Evolutionary conservation across 441 rosid species (phyloP), one percentile per base, ranked within the genome.

Genomic region (Euphorbia neoarborescens): DNA sequence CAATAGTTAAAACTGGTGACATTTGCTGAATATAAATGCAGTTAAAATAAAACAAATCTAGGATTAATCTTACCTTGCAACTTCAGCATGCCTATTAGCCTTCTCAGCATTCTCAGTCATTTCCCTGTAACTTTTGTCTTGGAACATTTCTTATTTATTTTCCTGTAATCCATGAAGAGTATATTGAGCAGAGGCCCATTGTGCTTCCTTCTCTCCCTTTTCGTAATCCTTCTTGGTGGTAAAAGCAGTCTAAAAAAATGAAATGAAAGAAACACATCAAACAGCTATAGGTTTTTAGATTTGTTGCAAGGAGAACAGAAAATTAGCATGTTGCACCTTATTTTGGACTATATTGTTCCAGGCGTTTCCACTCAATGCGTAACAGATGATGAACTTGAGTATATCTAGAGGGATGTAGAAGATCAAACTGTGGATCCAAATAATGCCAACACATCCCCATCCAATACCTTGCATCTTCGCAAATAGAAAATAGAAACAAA

Each of bases 381-480:
- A 91, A 38, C 89, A 88, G 71, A 82, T 88, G 73, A 86, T 75
- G 84, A 90, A 90, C 87, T 90, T 92, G 77, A 90, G 90, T 65
- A 88, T 22, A 72, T 92, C 97, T 25, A 92, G 95, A 69, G 95
- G 95, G 70, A 92, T 19, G 75, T 89, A 92, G 13, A 91, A 87
- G 54, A 92, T 28, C 20, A 92, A 44, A 75, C 89, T 89, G 75
- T 77, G 90, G 56, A 88, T 1, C 95, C 98, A 92, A 67, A 92
- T 88, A 19, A 81, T 86, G 68, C 92, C 96, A n/a, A 90, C 93
- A 95, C 96, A 92, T 78, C 85, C 92, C 96, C 98, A 92, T 11
- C 98, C 95, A 62, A 89, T 76, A 7, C 95, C 95, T 17, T 76
- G 42, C 71, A 92, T 88, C 75, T 84, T 82, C 22, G 95, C 93